A percentile compares a stretch with the other conserved stretches of the same genome.
Conservation (phyloP, 495 filamentous ascomycete genomes). For the Gamarada debralockiae region DNA sequence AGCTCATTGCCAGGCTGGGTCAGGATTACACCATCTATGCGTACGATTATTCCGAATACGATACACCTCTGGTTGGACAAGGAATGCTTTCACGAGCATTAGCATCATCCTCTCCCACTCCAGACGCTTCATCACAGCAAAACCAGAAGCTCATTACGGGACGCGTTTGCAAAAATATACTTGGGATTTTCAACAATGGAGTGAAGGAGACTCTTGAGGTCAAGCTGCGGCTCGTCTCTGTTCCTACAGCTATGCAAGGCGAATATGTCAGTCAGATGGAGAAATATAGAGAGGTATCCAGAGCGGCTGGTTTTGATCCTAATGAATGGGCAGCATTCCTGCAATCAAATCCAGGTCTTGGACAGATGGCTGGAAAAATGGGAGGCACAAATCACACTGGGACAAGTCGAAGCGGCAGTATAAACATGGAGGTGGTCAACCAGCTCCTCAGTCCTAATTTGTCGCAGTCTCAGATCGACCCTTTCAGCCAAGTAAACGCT, state of each 20-base stretch:
- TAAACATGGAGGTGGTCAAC: slow-evolving; percentile 27
- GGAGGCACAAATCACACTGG: not conserved
- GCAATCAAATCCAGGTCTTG: slow-evolving; percentile 49
- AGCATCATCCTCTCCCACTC: slow-evolving; percentile 50
- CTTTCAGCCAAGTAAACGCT: slow-evolving; percentile 11
- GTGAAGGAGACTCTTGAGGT: slow-evolving; percentile 91
- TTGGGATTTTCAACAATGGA: slow-evolving; percentile 78
- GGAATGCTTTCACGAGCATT: slow-evolving; percentile 92
- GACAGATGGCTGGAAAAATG: slow-evolving; percentile 15
- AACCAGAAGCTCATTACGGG: slow-evolving; percentile 82
- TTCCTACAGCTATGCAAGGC: slow-evolving; percentile 69
- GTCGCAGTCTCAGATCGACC: slow-evolving; percentile 10
- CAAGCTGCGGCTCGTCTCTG: slow-evolving; percentile 80
- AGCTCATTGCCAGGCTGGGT: slow-evolving; percentile 76
- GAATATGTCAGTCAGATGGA: slow-evolving; percentile 59
- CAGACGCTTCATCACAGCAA: slow-evolving; percentile 51
- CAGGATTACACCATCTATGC: slow-evolving; percentile 96
- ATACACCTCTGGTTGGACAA: slow-evolving; percentile 89
- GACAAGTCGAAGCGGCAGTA: slow-evolving; percentile 27
- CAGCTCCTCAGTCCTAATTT: slow-evolving; percentile 25
- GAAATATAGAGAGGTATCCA: slow-evolving; percentile 44
- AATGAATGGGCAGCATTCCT: slow-evolving; percentile 64
- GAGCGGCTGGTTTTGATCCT: slow-evolving; percentile 61
- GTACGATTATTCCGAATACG: slow-evolving; percentile 92
- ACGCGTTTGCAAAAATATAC: slow-evolving; percentile 77